Base-by-base conservation (phyloP, 2,329 filamentous ascomycete species). In the Setomelanomma holmii region DNA sequence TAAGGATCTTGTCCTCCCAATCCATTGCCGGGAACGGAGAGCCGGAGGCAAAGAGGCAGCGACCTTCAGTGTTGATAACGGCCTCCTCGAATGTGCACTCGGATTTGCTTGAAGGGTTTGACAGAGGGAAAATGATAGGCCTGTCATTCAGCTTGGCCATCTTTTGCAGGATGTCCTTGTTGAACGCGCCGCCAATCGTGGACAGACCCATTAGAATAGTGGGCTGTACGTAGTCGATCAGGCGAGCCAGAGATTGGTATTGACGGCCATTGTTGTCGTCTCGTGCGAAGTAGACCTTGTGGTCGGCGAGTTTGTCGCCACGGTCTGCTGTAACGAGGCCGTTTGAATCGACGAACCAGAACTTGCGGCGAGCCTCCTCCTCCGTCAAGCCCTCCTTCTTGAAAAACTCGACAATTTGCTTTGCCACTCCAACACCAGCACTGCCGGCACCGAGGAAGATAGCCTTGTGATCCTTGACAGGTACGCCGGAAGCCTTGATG, bases 41-140 rank as follows among this genome's bases (percentile, higher is more conserved):
- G 58, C 95, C 95, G 5, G 92, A 97, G 44, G 95, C 95, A 71
- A 99, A 99, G 73, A 99, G 86, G 67, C 87, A 92, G 49, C 87
- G 90, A 56, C 93, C 93, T 53, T 98, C 89, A 10, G 93, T 98
- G 87, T 93, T 87, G 68, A 87, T 85, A 69, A 98, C 84, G 14
- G 95, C 95, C 72, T 95, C 90, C 81, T 97, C 93, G 69, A 96
- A 98, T 14, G 91, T 96, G 80, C 95, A 98, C 80, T 99, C 95
- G 7, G 93, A 96, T 82, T 98, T 97, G 78, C 89, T 93, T 45
- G 93, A 87, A 43, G 95, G 95, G 80, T 99, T 98, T 77, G 91
- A 96, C 38, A 99, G 87, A 48, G 93, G 93, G 86, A 99, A 98
- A 68, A 82, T 78, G 71, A 82, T 77, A 56, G 95, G 93, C 58